phyloP scores from a whole-genome alignment of 2,329 filamentous ascomycete species.

The Emmonsiellopsis sp. region DNA sequence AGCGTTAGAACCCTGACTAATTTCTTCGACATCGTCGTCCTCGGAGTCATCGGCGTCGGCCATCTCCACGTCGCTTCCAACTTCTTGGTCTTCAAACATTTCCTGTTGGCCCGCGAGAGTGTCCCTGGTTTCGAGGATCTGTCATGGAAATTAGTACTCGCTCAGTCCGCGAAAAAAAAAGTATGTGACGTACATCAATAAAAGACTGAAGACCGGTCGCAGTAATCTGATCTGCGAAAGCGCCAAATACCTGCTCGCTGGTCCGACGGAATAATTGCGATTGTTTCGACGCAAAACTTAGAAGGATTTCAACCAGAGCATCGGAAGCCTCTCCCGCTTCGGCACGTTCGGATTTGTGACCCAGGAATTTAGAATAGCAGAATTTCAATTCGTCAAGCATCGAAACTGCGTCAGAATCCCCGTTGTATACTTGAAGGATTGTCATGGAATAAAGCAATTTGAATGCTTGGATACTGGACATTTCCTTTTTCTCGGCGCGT shows the following conservation, averaged over 20 bases:
- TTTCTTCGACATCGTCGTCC: conserved; percentile 12
- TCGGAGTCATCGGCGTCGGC: conserved; percentile 16
- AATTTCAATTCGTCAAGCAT: conserved; percentile 73
- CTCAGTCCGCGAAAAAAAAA: background rate
- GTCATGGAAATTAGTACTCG: conserved; percentile 37
- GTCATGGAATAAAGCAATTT: conserved; percentile 75
- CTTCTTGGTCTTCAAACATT: conserved; percentile 65
- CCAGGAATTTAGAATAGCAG: conserved; percentile 57
- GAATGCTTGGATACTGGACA: conserved; percentile 49
- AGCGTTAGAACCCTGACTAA: conserved; percentile 43
- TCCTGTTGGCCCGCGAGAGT: conserved; percentile 74
- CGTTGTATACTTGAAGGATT: conserved; percentile 81
- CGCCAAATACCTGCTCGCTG: conserved; percentile 77
- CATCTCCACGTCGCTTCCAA: conserved; percentile 21
- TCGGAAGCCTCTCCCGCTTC: conserved; percentile 49
- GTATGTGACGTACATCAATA: conserved; percentile 30
- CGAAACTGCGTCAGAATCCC: conserved; percentile 74
- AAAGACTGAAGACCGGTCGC: conserved; percentile 59
- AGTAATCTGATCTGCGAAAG: conserved; percentile 68
- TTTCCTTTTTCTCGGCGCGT: conserved; percentile 40
- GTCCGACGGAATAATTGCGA: conserved; percentile 78
- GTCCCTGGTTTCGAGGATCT: conserved; percentile 70
- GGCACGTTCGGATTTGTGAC: conserved; percentile 42
- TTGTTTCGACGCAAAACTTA: conserved; percentile 81
- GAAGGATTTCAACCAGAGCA: conserved; percentile 72